Percentiles rank a stretch among this genome's conserved stretches.
Evolutionary conservation across 768 basidiomycete species (phyloP).

Genomic region (Neoboletus brunneissimus): DNA sequence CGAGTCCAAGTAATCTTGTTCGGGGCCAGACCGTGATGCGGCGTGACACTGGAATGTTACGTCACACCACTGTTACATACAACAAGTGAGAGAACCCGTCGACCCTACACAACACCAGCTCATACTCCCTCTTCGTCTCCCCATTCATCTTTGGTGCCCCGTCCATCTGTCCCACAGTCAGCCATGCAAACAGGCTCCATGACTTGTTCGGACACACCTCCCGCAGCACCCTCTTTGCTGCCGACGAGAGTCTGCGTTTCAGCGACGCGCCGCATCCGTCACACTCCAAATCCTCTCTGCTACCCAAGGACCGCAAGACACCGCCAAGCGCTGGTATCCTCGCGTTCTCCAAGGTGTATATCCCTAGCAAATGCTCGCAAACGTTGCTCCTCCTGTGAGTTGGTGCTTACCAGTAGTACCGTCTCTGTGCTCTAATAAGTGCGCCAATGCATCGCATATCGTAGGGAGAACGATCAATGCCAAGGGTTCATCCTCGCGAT

Average conservation of each 20-base stretch:
- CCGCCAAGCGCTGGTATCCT: conserved; percentile 49
- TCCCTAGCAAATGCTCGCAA: conserved; percentile 8
- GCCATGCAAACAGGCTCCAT: not conserved
- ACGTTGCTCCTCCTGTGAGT: not conserved
- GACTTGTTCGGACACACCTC: conserved; percentile 20
- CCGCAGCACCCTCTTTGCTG: conserved; percentile 27
- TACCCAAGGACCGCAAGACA: conserved; percentile 35
- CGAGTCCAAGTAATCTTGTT: conserved; percentile 11
- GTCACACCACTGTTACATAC: conserved; percentile 23
- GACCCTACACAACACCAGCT: conserved; percentile 22
- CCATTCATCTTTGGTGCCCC: not conserved
- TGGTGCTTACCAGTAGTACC: conserved; percentile 27
- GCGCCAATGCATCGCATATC: conserved; percentile 49
- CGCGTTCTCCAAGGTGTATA: conserved; percentile 25
- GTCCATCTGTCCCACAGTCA: conserved; percentile 8
- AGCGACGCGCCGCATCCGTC: conserved; percentile 31
- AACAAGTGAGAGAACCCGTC: conserved; percentile 16
- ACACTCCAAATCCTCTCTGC: conserved; percentile 5
- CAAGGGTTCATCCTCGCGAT: conserved; percentile 48
- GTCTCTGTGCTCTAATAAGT: conserved; percentile 33
- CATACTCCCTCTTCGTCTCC: conserved; percentile 1
- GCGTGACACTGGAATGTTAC: conserved; percentile 19
- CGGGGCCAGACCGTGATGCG: conserved; percentile 11
- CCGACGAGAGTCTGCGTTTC: conserved; percentile 28
- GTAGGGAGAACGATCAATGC: conserved; percentile 47